Evolutionary conservation across 2,329 filamentous ascomycete genomes (phyloP), one percentile per base, ranked within the genome.

Genomic region (Neonectria faginata): DNA sequence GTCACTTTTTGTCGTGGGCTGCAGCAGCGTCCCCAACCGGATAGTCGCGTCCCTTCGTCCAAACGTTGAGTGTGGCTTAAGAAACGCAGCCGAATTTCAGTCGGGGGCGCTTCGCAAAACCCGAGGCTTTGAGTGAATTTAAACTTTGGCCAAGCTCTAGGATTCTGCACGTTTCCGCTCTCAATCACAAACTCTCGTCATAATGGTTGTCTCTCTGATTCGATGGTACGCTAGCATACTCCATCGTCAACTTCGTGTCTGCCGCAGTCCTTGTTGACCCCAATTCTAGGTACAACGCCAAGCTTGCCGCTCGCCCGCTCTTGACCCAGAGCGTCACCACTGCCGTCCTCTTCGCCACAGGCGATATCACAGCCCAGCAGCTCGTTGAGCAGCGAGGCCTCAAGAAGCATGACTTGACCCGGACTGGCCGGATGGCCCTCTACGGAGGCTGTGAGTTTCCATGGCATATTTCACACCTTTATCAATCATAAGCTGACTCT

Each of bases 301-400:
- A 89, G 79, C 85, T 97, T 77, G 90, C 91, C 73, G 87, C 89
- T 74, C 88, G 92, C 76, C 95, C 95, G 65, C 84, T 98, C 73
- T 88, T 97, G 75, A 98, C 95, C 11, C 93, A 97, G 84, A 92
- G 91, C 77, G 83, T 97, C 73, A 97, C 94, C 61, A 97, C 95
- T 42, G 92, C 93, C 53, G 87, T 98, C 64, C 90, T 99, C 68
- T 99, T 98, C 78, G 94, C 92, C 63, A 92, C 94, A 14, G 96
- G 96, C 74, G 96, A 99, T 82, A 85, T 91, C 65, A 90, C 97
- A 70, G 93, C 96, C 41, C 96, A 99, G 81, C 95, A 98, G 81
- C 85, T 89, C 39, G 92, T 99, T 64, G 95, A 98, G 82, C 90
- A 89, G 79, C 90, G 86, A 74, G 94, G 94, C 18, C 70, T 92